Evolutionary conservation across 2,329 filamentous ascomycete species (phyloP), one percentile per base, ranked within the genome.

Genomic region (Cladorrhinum sp.): DNA sequence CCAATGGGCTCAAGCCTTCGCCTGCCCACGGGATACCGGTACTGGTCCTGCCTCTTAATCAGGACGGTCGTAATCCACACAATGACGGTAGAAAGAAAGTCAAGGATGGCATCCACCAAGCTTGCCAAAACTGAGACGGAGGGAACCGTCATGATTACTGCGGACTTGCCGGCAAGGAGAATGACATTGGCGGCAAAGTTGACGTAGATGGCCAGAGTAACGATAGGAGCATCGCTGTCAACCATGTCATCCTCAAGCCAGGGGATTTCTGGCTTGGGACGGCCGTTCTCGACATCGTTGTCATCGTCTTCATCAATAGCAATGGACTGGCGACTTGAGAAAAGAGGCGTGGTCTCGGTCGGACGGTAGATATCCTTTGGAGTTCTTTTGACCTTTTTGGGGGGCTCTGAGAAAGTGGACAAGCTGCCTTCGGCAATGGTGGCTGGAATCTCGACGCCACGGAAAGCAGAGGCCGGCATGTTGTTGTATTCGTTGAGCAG

Each of bases 401-500:
- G 70, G 20, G 72, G 69, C 50, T 72, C 71, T 20, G 68, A 68
- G 27, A 71, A 65, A 2, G 72, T 57, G 3, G 67, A 66, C 55
- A 69, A 66, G 25, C 71, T 71, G 20, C 72, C 89, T 71, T 95
- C 91, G n/a, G 80, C 76, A 66, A 95, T 95, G 10, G 90, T 92
- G 29, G 84, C 80, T 1, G 91, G 90, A 6, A 92, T 82, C 66
- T 86, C 83, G 60, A 84, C 70, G 53, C 78, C 77, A 52, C 78
- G 79, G 64, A 84, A 81, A 23, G 80, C 80, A 41, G 79, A 82
- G 20, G 79, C 79, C 49, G 84, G 79, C 54, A 86, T 78, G 64
- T 88, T 79, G 65, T 87, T 87, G 74, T 96, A 97, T 74, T 97
- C 93, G 71, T 96, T 93, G 60, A 98, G 86, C 50, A 98, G 80